phyloP scores from a whole-genome alignment of 148 eudicot species.

The Vaccinium vitisidaea region DNA sequence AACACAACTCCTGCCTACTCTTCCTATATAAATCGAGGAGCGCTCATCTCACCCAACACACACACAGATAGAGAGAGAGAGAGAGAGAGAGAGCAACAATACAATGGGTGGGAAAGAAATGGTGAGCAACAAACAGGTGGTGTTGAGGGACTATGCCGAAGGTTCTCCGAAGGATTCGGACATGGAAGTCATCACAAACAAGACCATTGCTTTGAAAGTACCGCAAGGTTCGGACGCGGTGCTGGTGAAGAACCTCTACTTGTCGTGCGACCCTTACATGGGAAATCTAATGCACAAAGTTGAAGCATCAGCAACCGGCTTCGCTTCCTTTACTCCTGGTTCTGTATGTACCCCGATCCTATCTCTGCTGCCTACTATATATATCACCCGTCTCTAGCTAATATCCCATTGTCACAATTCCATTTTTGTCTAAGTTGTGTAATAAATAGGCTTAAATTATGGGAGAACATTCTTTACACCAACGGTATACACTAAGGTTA shows the following conservation, averaged over 20 bases:
- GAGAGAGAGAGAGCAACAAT: too few species aligned
- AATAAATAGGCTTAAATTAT: too few species aligned
- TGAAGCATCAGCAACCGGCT: background rate
- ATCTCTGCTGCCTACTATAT: too few species aligned
- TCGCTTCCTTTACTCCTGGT: conserved; percentile 29
- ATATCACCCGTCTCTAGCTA: too few species aligned
- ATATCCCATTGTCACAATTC: too few species aligned
- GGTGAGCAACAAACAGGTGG: conserved; percentile 34
- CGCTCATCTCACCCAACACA: background rate
- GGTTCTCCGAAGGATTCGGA: conserved; percentile 40
- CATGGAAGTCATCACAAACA: conserved; percentile 22
- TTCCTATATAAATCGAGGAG: background rate
- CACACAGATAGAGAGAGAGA: background rate
- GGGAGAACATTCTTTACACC: too few species aligned
- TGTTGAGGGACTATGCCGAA: conserved; percentile 27
- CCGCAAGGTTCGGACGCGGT: conserved; percentile 29
- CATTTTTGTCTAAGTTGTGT: too few species aligned
- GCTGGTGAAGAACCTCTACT: conserved; percentile 53
- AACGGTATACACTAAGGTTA: too few species aligned
- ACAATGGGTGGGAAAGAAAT: background rate
- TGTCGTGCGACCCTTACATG: conserved; percentile 54
- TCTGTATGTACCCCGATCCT: too few species aligned
- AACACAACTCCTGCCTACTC: too few species aligned
- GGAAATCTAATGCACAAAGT: conserved; percentile 25
- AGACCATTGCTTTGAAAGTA: conserved; percentile 11